Evolutionary conservation across 1,139 yeast genomes (phyloP).

Genomic region (Candida mesenterica): DNA sequence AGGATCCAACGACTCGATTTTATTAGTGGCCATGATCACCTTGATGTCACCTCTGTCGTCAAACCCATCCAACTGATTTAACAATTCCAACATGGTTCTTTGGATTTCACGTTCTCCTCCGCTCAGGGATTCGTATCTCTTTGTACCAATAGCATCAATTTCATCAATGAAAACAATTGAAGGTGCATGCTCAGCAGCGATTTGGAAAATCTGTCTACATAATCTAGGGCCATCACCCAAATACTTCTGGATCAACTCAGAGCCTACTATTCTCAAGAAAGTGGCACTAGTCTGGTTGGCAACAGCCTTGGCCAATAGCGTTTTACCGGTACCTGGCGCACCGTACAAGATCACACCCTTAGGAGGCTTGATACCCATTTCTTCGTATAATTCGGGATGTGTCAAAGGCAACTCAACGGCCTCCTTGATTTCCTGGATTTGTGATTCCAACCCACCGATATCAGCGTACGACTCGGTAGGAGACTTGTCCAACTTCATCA

Average conservation of each 20-base stretch:
- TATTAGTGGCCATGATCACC: conserved; percentile 98
- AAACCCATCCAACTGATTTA: conserved; percentile 96
- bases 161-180: conserved; percentile 98
- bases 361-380: conserved; percentile 99
- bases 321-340: conserved; percentile 99
- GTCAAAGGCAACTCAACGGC: conserved; percentile 96
- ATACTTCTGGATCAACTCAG: conserved; percentile 94
- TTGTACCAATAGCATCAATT: conserved; percentile 98
- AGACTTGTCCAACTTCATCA: conserved; percentile 95
- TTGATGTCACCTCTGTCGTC: conserved; percentile 98
- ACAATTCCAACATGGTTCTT: conserved; percentile 95
- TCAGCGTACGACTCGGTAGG: conserved; percentile 97
- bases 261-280: conserved; percentile 92
- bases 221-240: conserved; percentile 97
- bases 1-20: conserved; percentile 92
- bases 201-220: conserved; percentile 91
- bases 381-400: conserved; percentile 96
- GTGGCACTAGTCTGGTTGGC: conserved; percentile 98
- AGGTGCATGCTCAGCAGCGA: conserved; percentile 97
- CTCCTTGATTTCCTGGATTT: conserved; percentile 97
- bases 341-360: conserved; percentile 98
- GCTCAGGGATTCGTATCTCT: conserved; percentile 91
- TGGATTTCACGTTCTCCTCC: conserved; percentile 99
- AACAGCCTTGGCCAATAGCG: conserved; percentile 94
- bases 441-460: conserved; percentile 94